Conservation (phyloP, 2,329 filamentous ascomycete species). For the Escovopsis sp. region DNA sequence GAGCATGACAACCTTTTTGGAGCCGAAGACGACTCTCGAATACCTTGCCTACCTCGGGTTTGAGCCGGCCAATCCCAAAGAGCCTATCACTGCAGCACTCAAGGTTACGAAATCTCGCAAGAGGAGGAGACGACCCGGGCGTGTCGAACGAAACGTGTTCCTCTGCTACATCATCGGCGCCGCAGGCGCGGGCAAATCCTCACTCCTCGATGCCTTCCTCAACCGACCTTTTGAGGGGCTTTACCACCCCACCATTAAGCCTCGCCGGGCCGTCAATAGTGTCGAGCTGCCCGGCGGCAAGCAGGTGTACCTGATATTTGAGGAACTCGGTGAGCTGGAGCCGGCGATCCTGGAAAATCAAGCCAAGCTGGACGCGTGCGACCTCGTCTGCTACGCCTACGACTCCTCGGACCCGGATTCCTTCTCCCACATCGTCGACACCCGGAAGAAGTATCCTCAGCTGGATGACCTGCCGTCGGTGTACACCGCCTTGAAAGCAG, state of each 20-base stretch:
- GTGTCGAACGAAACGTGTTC: conserved; percentile 88
- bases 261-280: conserved; percentile 84
- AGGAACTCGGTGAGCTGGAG: conserved; percentile 92
- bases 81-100: conserved; percentile 66
- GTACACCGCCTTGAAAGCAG: conserved; percentile 87
- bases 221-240: conserved; percentile 71
- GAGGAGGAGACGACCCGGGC: conserved; percentile 62
- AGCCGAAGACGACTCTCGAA: conserved; percentile 86
- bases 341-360: conserved; percentile 87
- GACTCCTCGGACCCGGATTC: conserved; percentile 95
- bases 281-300: conserved; percentile 92
- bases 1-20: conserved; percentile 98
- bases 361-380: conserved; percentile 78
- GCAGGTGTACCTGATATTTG: conserved; percentile 90
- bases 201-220: conserved; percentile 79
- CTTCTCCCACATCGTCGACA: conserved; percentile 76
- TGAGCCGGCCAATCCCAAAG: conserved; percentile 60
- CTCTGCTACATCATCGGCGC: conserved; percentile 85
- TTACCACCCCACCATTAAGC: conserved; percentile 90
- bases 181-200: conserved; percentile 76
- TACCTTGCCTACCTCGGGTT: conserved; percentile 96
- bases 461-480: conserved; percentile 82
- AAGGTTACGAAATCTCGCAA: conserved; percentile 90
- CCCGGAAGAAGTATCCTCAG: conserved; percentile 66
- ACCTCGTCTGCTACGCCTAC: conserved; percentile 89